Evolutionary conservation across 257 asterid genomes (phyloP), one percentile per base, ranked within the genome.

Genomic region (Anisodus tanguticus): DNA sequence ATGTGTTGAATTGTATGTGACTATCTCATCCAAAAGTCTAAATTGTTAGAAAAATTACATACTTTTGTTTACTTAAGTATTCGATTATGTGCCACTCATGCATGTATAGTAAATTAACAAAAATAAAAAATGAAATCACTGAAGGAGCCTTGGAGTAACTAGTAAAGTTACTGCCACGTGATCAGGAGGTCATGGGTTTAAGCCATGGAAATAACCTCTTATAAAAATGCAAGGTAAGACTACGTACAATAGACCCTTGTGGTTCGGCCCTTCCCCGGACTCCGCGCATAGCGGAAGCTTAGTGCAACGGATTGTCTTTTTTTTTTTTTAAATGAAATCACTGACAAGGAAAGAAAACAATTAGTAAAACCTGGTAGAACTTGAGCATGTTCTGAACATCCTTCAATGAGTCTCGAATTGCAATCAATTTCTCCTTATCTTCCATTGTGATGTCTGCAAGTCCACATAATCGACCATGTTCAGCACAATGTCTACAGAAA

Each of bases 401-500:
- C 77, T 87, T 86, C 37, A 92, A 88, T 43, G 94, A 92, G 67
- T 92, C 90, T 54, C 88, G 84, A 5, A 92, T 81, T 4, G 79
- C 88, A 49, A 87, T 82, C 89, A 93, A 81, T 83, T 85, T 87
- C 87, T 74, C 90, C 77, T 80, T 88, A 58, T 89, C 92, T 55
- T 90, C 93, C 80, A 70, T 59, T 8, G 80, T 79, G 62, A 82
- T 51, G 35, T 89, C 90, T n/a, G 87, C 69, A 15, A 88, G 86
- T 80, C 89, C 88, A 47, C 94, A 87, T 70, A 81, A 79, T 8
- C 86, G 88, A 6, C 92, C 91, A 8, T 87, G 90, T 41, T 83
- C 86, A 79, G 90, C 88, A 85, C 93, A 91, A 74, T 86, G 87
- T 82, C 84, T 82, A 88, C 93, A 91, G 79, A 91, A 88, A 81